phyloP scores from a whole-genome alignment of 257 asterid genomes.

The Penstemon davidsonii region DNA sequence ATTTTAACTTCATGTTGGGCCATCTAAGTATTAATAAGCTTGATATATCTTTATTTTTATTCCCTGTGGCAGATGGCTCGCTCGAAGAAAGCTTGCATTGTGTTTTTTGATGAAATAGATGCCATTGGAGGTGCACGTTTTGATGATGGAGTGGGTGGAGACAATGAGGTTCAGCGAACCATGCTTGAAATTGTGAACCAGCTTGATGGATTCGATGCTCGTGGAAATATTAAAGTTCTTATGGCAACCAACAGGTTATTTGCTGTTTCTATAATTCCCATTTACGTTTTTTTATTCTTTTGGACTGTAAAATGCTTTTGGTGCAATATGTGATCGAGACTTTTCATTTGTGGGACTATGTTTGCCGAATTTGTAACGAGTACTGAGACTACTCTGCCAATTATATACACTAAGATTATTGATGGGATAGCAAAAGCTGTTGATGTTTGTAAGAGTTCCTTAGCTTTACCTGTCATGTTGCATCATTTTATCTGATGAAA shows the following conservation, averaged over 20 bases:
- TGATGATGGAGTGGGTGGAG: slow-evolving; percentile 98
- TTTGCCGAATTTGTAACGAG: too few species aligned
- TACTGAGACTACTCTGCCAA: too few species aligned
- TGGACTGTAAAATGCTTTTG: too few species aligned
- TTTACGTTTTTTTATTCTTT: too few species aligned
- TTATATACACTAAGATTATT: not conserved
- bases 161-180: slow-evolving; percentile 97
- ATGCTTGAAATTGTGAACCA: slow-evolving; percentile 99
- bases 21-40: slow-evolving; percentile 4
- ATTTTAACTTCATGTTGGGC: not conserved
- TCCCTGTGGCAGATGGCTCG: slow-evolving; percentile 83
- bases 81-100: slow-evolving; percentile 96
- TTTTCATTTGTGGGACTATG: too few species aligned
- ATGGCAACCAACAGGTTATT: slow-evolving; percentile 95
- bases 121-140: slow-evolving; percentile 99
- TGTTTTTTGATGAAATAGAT: slow-evolving; percentile 93
- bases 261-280: too few species aligned
- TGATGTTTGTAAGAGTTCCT: not conserved
- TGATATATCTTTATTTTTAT: not conserved
- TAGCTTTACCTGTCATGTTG: not conserved
- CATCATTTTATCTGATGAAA: not conserved
- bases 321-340: too few species aligned
- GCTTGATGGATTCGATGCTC: slow-evolving; percentile 98
- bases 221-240: slow-evolving; percentile 94
- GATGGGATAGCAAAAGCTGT: not conserved